Base-by-base conservation (phyloP, 768 basidiomycete genomes). In the Mycena crocata region DNA sequence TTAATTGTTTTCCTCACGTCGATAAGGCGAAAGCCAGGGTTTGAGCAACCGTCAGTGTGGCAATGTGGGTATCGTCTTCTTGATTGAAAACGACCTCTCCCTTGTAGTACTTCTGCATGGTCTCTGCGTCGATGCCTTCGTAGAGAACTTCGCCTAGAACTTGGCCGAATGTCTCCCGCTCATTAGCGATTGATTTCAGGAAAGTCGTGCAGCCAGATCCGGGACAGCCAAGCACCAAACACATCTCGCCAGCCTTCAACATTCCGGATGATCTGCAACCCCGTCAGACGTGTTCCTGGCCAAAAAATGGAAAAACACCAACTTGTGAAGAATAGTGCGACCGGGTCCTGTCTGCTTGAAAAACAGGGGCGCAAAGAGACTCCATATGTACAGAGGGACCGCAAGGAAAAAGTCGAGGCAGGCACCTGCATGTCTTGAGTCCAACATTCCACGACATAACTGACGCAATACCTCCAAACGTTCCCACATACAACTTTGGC, bases 121-220 rank as follows among this genome's bases (percentile, higher is more conserved):
- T 92, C 30, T 82, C 79, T 1, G 91, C 89, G 32, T 84, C 82
- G 55, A 96, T 92, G 17, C 94, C 94, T 31, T 91, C 93, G 73
- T 96, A 97, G 2, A 85, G 80, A n/a, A 96, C 90, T 17, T 93
- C 83, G 34, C 95, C 94, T 1, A 79, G 75, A 52, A 96, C 87
- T 5, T 71, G 80, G 1, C 87, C 83, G 74, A 87, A 96, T 15
- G 86, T 91, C 10, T 81, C 82, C 5, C 93, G 85, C 66, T 90
- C 85, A 74, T 96, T 95, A 23, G 95, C 87, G 64, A 97, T 90
- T 0, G 89, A 78, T 78, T 94, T 95, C 24, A 97, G 83, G 80
- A 97, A 95, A 0, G 95, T 93, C 1, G 90, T 88, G 75, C 95
- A 96, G 35, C 95, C 95, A 7, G 93, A 86, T 1, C 91, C 92